These are phyloP conservation scores for Panicum hallii DNA, from an alignment of 202 grass and related monocot species.

Conservation along the genomic window DNA sequence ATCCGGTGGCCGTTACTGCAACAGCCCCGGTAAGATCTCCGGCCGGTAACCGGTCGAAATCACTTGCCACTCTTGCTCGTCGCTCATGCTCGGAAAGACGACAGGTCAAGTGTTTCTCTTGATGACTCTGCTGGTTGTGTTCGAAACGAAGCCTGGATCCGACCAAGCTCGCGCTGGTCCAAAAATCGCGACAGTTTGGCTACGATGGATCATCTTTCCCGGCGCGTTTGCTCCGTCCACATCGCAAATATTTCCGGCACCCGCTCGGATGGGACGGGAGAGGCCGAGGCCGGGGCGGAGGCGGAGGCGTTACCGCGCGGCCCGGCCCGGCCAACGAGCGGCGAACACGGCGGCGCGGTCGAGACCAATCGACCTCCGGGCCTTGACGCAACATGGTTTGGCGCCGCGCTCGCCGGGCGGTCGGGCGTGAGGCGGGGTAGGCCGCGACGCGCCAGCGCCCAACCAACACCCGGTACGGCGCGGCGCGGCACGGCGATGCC, in stretches of 20 bases:
- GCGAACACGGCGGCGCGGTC: neutral
- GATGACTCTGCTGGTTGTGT: neutral
- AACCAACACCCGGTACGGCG: neutral
- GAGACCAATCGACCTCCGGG: neutral
- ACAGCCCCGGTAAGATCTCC: neutral
- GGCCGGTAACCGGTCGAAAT: neutral
- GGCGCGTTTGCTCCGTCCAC: neutral
- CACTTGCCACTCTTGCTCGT: neutral
- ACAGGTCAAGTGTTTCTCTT: too few species aligned
- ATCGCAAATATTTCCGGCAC: neutral
- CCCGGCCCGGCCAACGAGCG: neutral
- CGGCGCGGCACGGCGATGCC: neutral
- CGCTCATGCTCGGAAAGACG: too few species aligned
- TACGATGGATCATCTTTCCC: neutral
- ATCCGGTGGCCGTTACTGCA: neutral
- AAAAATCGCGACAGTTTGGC: neutral
- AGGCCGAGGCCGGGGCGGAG: neutral
- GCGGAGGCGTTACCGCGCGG: neutral
- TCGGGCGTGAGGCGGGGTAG: neutral
- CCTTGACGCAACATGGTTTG: neutral
- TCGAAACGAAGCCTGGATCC: neutral
- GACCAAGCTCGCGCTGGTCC: too few species aligned
- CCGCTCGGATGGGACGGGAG: neutral
- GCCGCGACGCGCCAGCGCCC: neutral
- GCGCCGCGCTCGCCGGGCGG: neutral